These are phyloP conservation scores for Coffea humblotiana DNA, from an alignment of 305 asterid genomes.

Conservation along the genomic window DNA sequence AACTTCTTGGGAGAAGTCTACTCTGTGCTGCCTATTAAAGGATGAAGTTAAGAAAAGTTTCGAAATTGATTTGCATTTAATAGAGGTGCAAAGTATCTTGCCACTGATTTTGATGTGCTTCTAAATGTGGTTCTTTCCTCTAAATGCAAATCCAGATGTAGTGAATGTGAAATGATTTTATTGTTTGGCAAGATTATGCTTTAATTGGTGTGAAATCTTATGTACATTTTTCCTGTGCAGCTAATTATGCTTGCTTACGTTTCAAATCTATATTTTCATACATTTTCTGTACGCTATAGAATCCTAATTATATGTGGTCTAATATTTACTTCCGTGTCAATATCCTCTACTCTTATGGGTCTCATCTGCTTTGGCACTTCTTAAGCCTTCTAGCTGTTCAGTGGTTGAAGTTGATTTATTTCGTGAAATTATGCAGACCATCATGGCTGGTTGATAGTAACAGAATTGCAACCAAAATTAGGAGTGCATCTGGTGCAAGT, in stretches of 20 bases:
- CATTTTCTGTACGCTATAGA: not conserved
- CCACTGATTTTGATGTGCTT: not conserved
- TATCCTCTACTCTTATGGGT: not conserved
- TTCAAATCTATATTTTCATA: slow-evolving; percentile 5
- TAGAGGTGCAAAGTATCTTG: not conserved
- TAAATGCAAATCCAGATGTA: not conserved
- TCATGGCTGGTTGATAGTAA: slow-evolving; percentile 87
- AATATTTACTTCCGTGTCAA: not conserved
- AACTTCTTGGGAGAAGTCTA: not conserved
- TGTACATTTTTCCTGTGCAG: not conserved
- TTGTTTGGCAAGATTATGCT: not conserved
- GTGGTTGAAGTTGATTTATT: not conserved
- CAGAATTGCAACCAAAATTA: slow-evolving; percentile 85
- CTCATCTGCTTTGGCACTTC: not conserved
- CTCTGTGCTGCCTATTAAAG: not conserved
- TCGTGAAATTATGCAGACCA: slow-evolving; percentile 45
- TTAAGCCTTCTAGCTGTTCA: not conserved
- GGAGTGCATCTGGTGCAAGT: slow-evolving; percentile 66
- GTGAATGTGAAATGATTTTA: not conserved
- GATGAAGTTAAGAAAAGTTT: not conserved
- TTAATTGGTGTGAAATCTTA: not conserved
- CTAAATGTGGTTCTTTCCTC: not conserved
- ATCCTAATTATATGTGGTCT: not conserved
- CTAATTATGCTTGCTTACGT: not conserved
- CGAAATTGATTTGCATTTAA: not conserved